Conservation (phyloP, 352 stramenopile species). For the Globisporangium takayamanum region DNA sequence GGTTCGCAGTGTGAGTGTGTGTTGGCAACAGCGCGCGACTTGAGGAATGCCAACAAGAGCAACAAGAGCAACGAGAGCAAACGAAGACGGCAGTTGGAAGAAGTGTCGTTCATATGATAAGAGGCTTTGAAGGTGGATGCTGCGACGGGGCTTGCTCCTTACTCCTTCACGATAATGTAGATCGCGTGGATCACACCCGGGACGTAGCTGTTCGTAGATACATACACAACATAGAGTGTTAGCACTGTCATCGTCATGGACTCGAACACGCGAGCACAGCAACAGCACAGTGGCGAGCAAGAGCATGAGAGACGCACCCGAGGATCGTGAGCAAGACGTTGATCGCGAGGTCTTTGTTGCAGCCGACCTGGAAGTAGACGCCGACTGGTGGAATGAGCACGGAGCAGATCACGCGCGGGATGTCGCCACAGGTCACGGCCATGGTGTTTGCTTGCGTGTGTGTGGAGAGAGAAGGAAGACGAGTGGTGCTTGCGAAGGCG, state of each 20-base stretch:
- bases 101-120: too few species aligned
- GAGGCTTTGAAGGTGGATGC: too few species aligned
- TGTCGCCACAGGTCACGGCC: slow-evolving; percentile 61
- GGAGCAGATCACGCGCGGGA: slow-evolving; percentile 61
- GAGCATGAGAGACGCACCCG: too few species aligned
- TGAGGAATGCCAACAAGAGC: too few species aligned
- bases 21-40: too few species aligned
- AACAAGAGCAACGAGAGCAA: too few species aligned
- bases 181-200: slow-evolving; percentile 71
- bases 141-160: not conserved
- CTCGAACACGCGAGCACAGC: too few species aligned
- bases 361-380: slow-evolving; percentile 35
- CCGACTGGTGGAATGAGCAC: slow-evolving; percentile 48
- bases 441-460: slow-evolving; percentile 14
- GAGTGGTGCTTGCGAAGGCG: too few species aligned
- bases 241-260: too few species aligned
- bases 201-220: slow-evolving; percentile 31
- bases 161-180: slow-evolving; percentile 70
- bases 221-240: too few species aligned
- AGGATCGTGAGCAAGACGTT: slow-evolving; percentile 48
- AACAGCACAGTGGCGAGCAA: not conserved
- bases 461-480: not conserved
- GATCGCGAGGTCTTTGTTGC: slow-evolving; percentile 39
- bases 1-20: not conserved
- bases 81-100: too few species aligned